phyloP scores from a whole-genome alignment of 1,139 yeast species.

The Yamadazyma trypodendri region DNA sequence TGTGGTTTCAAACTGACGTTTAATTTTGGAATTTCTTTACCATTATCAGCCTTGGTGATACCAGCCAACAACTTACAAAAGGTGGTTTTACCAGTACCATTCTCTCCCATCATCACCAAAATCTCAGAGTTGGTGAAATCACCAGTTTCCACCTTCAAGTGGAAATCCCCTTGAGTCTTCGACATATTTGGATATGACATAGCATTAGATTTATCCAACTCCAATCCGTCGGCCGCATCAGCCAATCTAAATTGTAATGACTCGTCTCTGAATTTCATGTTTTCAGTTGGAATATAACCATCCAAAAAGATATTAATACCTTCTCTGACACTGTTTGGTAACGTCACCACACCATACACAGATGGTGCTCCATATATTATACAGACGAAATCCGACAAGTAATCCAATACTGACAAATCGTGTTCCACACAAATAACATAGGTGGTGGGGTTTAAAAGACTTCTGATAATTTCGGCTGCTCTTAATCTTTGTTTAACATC shows the following conservation, averaged over 20 bases:
- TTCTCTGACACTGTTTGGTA: constrained; percentile 95
- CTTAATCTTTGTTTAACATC: constrained; percentile 98
- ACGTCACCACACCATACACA: constrained; percentile 95
- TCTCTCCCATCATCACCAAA: constrained; percentile 99
- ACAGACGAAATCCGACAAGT: constrained; percentile 93
- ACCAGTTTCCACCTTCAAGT: constrained; percentile 75
- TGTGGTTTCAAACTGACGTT: constrained; percentile 98
- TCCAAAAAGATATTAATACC: constrained; percentile 97
- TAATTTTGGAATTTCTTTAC: constrained; percentile 75
- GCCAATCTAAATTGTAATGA: constrained; percentile 89
- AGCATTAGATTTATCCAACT: constrained; percentile 76
- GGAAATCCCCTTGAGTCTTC: constrained; percentile 96
- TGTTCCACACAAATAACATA: constrained; percentile 97
- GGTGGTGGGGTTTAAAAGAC: constrained; percentile 68
- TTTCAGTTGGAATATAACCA: constrained; percentile 96
- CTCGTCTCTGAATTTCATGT: constrained; percentile 93
- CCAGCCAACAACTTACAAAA: constrained; percentile 95
- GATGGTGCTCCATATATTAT: constrained; percentile 97
- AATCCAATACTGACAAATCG: constrained; percentile 95
- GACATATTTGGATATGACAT: constrained; percentile 77
- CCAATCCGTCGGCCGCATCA: constrained; percentile 82
- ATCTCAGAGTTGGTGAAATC: constrained; percentile 95
- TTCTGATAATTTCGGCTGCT: constrained; percentile 92
- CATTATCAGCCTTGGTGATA: constrained; percentile 81
- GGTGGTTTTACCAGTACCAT: constrained; percentile 99